Evolutionary conservation across 1,284 basidiomycete species (phyloP), one percentile per base, ranked within the genome.

Genomic region (Farysia itapuensis): DNA sequence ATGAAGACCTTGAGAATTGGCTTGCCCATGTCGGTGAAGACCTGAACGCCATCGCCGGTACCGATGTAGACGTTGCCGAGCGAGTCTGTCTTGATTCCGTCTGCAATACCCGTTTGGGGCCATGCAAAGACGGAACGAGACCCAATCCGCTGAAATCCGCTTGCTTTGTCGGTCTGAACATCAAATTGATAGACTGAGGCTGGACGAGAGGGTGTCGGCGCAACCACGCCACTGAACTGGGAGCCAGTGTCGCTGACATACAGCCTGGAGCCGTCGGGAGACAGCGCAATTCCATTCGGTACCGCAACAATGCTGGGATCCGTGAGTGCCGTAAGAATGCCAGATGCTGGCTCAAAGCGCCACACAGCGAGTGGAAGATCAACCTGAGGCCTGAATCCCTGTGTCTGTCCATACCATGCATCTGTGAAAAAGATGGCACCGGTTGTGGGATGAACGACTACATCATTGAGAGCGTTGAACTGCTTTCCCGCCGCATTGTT

Each of bases 391-490:
- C 39, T 14, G 18, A 40, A 40, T 4, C 25, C 26, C 28, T 35
- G 34, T 20, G 34, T 35, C 11, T 21, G 12, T 9, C 34, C 79
- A 40, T 80, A 80, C n/a, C 70, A 79, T 6, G 81, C 80, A 70
- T 89, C 88, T 0, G 85, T 86, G 77, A 88, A 87, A 77, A 85
- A 88, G 9, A 87, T 70, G 35, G 81, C 82, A 13, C 82, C 82
- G 39, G 80, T 84, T n/a, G 56, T 66, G 0, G 85, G 85, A 49
- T 88, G 85, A 4, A 89, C 79, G 65, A 86, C 87, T 46, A 86
- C 79, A 69, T 90, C 88, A 72, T 90, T 89, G 40, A 89, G 77
- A 1, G 86, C 86, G 77, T 87, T 88, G 79, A 89, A 90, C 67
- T 89, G 86, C 8, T 86, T 80, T 3, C 88, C 88, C 64, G 82